phyloP scores from a whole-genome alignment of 208 protist genomes.

The Crithidia mellificae region DNA sequence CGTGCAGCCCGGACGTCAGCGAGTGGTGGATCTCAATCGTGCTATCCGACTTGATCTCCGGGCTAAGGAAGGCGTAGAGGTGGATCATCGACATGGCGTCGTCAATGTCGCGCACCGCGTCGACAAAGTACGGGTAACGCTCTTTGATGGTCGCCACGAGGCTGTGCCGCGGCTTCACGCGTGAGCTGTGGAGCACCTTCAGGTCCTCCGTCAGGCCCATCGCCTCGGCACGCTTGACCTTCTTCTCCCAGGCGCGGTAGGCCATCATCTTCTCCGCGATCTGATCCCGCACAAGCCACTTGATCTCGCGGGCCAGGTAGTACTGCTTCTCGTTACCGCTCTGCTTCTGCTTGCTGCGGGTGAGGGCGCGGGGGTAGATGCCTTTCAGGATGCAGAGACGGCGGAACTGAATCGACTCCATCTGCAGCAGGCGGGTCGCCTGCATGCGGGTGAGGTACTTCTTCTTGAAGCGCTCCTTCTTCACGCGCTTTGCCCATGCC shows the following conservation, averaged over 20 bases:
- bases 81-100: conserved; percentile 96
- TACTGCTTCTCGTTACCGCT: conserved; percentile 96
- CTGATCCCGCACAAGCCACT: conserved; percentile 96
- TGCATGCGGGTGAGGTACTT: conserved; percentile 94
- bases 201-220: conserved; percentile 75
- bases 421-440: conserved; percentile 93
- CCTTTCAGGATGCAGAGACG: conserved; percentile 99
- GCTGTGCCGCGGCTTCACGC: conserved; percentile 86
- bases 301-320: conserved; percentile 98
- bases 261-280: conserved; percentile 96
- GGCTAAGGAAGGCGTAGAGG: conserved; percentile 93
- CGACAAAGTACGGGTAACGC: conserved; percentile 97
- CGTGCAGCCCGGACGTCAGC: conserved; percentile 80
- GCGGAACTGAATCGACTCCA: conserved; percentile 93
- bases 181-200: conserved; percentile 55
- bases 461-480: conserved; percentile 90
- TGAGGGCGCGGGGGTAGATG: conserved; percentile 97
- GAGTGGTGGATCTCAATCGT: conserved; percentile 81
- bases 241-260: conserved; percentile 91
- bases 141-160: conserved; percentile 96
- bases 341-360: conserved; percentile 94
- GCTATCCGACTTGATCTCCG: conserved; percentile 67
- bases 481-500: conserved; percentile 87
- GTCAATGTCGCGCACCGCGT: conserved; percentile 96
- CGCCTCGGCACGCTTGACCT: conserved; percentile 90